Conservation (phyloP, 108 stramenopile species). For the Asterionellopsis glacialis region DNA sequence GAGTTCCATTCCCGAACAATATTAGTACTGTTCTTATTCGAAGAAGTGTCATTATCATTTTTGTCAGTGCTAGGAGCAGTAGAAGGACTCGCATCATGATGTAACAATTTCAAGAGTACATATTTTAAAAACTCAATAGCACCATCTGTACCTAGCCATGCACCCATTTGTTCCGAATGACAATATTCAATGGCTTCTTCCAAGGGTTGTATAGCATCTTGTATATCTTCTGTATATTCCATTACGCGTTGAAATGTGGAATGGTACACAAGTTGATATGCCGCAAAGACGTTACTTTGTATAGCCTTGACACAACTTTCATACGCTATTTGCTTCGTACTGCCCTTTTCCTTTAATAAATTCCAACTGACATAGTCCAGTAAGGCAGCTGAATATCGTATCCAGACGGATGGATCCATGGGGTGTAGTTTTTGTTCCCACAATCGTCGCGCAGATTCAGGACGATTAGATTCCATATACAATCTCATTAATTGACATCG, state of each 20-base stretch:
- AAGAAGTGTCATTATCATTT: background rate
- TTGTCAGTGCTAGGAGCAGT: conserved; percentile 10
- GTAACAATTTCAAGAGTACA: conserved; percentile 22
- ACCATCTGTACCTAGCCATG: conserved; percentile 73
- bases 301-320: conserved; percentile 43
- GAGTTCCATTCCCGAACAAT: conserved; percentile 57
- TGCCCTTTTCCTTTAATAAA: conserved; percentile 51
- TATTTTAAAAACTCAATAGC: conserved; percentile 62
- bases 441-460: conserved; percentile 55
- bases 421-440: conserved; percentile 32
- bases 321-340: conserved; percentile 27
- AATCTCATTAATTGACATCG: conserved; percentile 68
- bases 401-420: conserved; percentile 67
- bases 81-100: too few relatives aligned
- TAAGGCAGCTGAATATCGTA: conserved; percentile 70
- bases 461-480: conserved; percentile 69
- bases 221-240: conserved; percentile 82
- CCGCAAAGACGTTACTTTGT: conserved; percentile 65
- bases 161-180: conserved; percentile 47
- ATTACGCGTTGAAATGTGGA: conserved; percentile 61
- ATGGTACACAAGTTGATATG: conserved; percentile 66
- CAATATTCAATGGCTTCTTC: conserved; percentile 87
- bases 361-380: conserved; percentile 74
- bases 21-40: too few relatives aligned
- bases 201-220: conserved; percentile 54